These are phyloP conservation scores for Cenococcum geophilum DNA, from an alignment of 495 filamentous ascomycete genomes.

Conservation along the genomic window DNA sequence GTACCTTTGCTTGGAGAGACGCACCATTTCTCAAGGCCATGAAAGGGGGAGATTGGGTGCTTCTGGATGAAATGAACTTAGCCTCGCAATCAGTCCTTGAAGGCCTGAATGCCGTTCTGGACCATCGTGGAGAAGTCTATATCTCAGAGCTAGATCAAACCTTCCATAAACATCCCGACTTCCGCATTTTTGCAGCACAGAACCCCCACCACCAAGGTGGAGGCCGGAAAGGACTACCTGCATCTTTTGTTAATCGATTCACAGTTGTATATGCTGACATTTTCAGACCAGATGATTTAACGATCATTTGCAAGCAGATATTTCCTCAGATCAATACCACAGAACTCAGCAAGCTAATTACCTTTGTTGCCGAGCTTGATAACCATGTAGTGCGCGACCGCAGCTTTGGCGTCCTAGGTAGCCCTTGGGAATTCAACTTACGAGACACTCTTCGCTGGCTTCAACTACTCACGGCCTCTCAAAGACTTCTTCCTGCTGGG, in stretches of 20 bases:
- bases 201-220: conserved; percentile 97
- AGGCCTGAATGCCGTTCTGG: conserved; percentile 92
- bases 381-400: conserved; percentile 58
- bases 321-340: conserved; percentile 56
- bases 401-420: conserved; percentile 68
- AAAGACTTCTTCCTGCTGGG: conserved; percentile 49
- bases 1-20: conserved; percentile 90
- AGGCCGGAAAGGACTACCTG: conserved; percentile 88
- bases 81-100: conserved; percentile 96
- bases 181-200: conserved; percentile 90
- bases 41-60: conserved; percentile 91
- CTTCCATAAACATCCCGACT: conserved; percentile 82
- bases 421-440: conserved; percentile 96
- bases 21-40: conserved; percentile 93
- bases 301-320: conserved; percentile 68
- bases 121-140: conserved; percentile 94
- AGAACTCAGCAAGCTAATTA: conserved; percentile 59
- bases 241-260: conserved; percentile 96
- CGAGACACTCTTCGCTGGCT: conserved; percentile 90
- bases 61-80: conserved; percentile 98
- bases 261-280: conserved; percentile 94
- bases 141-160: conserved; percentile 89
- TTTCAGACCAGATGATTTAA: conserved; percentile 73
- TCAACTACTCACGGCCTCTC: conserved; percentile 55
- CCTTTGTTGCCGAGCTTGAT: conserved; percentile 74